A percentile compares a stretch with the other conserved stretches of the same genome.
Evolutionary conservation across 768 basidiomycete species (phyloP).

Genomic region (Lepiota subincarnata): DNA sequence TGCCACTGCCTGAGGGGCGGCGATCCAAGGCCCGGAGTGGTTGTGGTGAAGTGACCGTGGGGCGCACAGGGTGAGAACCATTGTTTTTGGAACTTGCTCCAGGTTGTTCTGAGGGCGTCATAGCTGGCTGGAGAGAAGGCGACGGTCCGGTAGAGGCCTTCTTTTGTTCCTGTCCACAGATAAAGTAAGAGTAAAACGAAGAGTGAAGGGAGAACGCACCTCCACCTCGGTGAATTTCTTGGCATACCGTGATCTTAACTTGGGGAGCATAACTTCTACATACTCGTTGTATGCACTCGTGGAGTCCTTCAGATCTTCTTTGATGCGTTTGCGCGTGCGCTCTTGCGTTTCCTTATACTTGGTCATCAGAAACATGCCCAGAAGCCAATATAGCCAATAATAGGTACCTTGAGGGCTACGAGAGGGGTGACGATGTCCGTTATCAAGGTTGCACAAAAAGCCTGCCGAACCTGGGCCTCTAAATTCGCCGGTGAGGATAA

Average conservation of each 20-base stretch:
- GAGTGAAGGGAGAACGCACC: conserved; percentile 35
- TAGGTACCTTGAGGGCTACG: conserved; percentile 56
- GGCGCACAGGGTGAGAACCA: conserved; percentile 41
- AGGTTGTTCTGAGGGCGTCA: conserved; percentile 27
- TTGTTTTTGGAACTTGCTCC: conserved; percentile 40
- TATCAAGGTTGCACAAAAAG: conserved; percentile 68
- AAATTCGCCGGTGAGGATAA: conserved; percentile 13
- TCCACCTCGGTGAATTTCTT: conserved; percentile 89
- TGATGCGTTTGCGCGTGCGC: conserved; percentile 86
- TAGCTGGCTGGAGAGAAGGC: conserved; percentile 25
- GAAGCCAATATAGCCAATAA: background rate
- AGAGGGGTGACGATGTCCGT: conserved; percentile 73
- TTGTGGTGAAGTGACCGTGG: conserved; percentile 65
- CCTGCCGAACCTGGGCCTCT: conserved; percentile 83
- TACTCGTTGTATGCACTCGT: conserved; percentile 75
- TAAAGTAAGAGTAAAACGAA: background rate
- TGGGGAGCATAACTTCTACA: conserved; percentile 74
- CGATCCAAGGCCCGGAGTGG: conserved; percentile 74
- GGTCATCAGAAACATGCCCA: background rate
- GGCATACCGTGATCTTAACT: conserved; percentile 71
- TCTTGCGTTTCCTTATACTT: conserved; percentile 76
- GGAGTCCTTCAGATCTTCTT: conserved; percentile 85
- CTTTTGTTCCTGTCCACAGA: conserved; percentile 57
- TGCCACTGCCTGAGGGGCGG: conserved; percentile 58
- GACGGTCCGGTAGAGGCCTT: conserved; percentile 37